Percentiles rank a stretch among this genome's conserved stretches.
These are phyloP conservation scores for Amauroascus verrucosus DNA, from an alignment of 2,329 filamentous ascomycete species.

Conservation along the genomic window DNA sequence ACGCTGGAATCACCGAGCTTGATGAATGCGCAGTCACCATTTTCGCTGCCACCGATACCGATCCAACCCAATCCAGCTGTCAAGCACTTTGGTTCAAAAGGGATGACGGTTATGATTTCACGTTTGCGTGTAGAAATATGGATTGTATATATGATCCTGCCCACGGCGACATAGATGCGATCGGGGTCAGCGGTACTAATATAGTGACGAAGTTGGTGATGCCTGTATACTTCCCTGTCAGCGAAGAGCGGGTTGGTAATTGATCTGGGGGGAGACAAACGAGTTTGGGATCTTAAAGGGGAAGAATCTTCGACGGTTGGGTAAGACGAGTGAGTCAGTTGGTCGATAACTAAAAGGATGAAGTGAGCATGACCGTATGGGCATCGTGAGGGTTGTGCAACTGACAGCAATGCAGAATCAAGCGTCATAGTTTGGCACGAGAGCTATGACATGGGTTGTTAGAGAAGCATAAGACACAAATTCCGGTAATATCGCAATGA, in stretches of 20 bases:
- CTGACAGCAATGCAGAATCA: conserved; percentile 32
- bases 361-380: conserved; percentile 14
- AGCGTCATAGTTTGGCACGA: conserved; percentile 31
- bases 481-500: neutral
- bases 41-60: conserved; percentile 73
- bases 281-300: conserved; percentile 55
- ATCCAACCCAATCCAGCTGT: conserved; percentile 81
- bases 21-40: conserved; percentile 77
- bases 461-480: neutral
- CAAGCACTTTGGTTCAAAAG: conserved; percentile 69
- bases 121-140: conserved; percentile 59
- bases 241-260: neutral
- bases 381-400: conserved; percentile 13
- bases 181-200: conserved; percentile 70
- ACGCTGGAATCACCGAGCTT: conserved; percentile 41
- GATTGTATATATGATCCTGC: conserved; percentile 61
- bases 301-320: conserved; percentile 55
- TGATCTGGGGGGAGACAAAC: conserved; percentile 36
- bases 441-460: conserved; percentile 8
- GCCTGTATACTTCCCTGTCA: conserved; percentile 22
- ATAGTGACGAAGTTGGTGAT: conserved; percentile 62
- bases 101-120: conserved; percentile 61
- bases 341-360: conserved; percentile 47
- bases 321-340: conserved; percentile 55
- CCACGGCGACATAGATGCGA: conserved; percentile 74